These are phyloP conservation scores for Tricholoma hemisulphureum DNA, from an alignment of 768 basidiomycete genomes.

Conservation along the genomic window DNA sequence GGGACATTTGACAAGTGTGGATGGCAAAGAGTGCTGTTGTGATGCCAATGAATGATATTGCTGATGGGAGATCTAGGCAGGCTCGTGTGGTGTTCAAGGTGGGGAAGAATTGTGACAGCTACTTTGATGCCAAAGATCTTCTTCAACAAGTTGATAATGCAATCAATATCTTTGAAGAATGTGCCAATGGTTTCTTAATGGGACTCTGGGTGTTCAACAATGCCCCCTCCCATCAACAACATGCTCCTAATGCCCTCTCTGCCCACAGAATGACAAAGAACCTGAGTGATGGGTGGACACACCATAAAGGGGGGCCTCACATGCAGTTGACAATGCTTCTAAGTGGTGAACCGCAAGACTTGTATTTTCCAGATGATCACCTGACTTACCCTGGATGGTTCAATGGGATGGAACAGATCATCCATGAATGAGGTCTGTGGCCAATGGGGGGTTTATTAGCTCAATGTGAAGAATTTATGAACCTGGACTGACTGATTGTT, in stretches of 20 bases:
- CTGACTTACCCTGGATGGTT: conserved; percentile 18
- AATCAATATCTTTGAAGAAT: conserved; percentile 17
- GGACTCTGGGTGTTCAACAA: neutral
- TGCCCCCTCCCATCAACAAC: conserved; percentile 18
- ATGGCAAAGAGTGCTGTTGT: neutral
- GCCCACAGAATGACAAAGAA: too few species aligned
- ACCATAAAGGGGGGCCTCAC: conserved; percentile 6
- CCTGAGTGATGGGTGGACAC: too few species aligned
- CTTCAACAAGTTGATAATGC: conserved; percentile 12
- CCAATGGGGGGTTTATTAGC: conserved; percentile 17
- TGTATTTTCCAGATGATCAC: conserved; percentile 32
- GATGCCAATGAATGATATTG: neutral
- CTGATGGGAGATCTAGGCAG: neutral
- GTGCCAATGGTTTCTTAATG: neutral
- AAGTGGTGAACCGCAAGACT: conserved; percentile 24
- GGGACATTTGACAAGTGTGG: neutral
- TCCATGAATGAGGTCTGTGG: conserved; percentile 20
- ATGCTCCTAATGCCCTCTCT: too few species aligned
- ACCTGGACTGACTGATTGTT: neutral
- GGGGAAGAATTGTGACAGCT: conserved; percentile 18
- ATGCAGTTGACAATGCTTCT: conserved; percentile 22
- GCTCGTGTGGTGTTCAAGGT: conserved; percentile 10
- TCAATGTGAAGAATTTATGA: conserved; percentile 22
- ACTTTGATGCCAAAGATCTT: conserved; percentile 14
- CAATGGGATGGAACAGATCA: conserved; percentile 35